Conservation (phyloP, 2,329 filamentous ascomycete species). For the Sphaerulina vaccinii region DNA sequence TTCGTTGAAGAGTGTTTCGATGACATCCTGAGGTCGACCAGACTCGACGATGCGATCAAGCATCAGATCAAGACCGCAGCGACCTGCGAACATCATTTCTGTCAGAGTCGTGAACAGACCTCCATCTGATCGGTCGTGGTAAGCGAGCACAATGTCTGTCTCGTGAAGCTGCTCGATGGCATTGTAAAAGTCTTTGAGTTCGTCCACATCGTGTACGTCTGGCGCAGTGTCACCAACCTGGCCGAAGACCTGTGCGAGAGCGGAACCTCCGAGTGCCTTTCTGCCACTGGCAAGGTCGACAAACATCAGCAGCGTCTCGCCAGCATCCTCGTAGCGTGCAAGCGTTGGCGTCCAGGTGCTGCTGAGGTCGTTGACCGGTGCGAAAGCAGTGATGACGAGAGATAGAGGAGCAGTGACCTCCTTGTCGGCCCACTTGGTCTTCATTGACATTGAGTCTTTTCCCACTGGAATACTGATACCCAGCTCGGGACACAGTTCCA, state of each 20-base stretch:
- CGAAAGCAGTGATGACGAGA: slow-evolving; percentile 86
- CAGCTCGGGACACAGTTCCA: slow-evolving; percentile 87
- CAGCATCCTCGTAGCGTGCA: slow-evolving; percentile 77
- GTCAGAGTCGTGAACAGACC: slow-evolving; percentile 85
- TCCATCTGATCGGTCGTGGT: slow-evolving; percentile 92
- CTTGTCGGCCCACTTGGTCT: slow-evolving; percentile 86
- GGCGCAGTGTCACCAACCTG: slow-evolving; percentile 82
- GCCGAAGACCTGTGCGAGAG: slow-evolving; percentile 83
- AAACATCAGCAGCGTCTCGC: slow-evolving; percentile 83
- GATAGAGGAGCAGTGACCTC: slow-evolving; percentile 92
- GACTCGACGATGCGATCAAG: slow-evolving; percentile 71
- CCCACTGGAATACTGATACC: slow-evolving; percentile 93
- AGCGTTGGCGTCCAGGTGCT: slow-evolving; percentile 94
- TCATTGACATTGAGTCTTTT: slow-evolving; percentile 99
- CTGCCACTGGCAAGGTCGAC: slow-evolving; percentile 83
- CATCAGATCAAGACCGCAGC: slow-evolving; percentile 82
- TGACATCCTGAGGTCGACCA: slow-evolving; percentile 55
- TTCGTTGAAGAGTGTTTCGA: slow-evolving; percentile 89
- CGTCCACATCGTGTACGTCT: slow-evolving; percentile 77
- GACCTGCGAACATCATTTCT: slow-evolving; percentile 98
- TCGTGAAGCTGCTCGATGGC: slow-evolving; percentile 70
- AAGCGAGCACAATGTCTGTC: slow-evolving; percentile 75
- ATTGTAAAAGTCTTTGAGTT: slow-evolving; percentile 88
- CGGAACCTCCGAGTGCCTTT: slow-evolving; percentile 84
- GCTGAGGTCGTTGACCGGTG: slow-evolving; percentile 74